Conservation (phyloP, 2,329 filamentous ascomycete species). For the Phialophora macrospora region DNA sequence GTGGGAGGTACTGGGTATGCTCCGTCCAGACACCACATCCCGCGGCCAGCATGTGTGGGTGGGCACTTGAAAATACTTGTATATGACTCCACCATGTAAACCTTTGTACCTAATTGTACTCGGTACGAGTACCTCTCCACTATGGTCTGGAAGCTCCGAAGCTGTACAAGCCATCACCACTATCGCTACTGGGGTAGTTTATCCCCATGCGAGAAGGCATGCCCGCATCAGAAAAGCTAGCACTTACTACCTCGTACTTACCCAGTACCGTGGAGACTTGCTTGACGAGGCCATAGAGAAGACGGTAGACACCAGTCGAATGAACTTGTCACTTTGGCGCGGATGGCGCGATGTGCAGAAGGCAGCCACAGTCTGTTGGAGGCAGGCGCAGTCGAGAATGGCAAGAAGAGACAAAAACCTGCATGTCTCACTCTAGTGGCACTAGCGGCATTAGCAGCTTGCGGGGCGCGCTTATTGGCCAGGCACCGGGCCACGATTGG, state of each 20-base stretch:
- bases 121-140: no score
- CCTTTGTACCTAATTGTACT: no score
- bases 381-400: background rate
- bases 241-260: background rate
- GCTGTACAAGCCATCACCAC: background rate
- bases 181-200: background rate
- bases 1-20: no score
- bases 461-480: background rate
- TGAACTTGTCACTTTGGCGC: background rate
- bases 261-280: background rate
- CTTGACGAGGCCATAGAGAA: background rate
- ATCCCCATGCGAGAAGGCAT: background rate
- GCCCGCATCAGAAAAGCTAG: background rate
- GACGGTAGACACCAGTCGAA: background rate
- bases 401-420: constrained; percentile 4
- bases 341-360: background rate
- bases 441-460: background rate
- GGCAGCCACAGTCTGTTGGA: background rate
- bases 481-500: constrained; percentile 3
- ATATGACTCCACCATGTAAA: no score
- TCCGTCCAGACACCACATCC: background rate
- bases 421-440: constrained; percentile 11
- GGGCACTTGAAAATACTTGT: no score
- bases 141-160: background rate
- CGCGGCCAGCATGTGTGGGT: no score